Evolutionary conservation across 768 basidiomycete species (phyloP).

Genomic region (Pholiota molesta): DNA sequence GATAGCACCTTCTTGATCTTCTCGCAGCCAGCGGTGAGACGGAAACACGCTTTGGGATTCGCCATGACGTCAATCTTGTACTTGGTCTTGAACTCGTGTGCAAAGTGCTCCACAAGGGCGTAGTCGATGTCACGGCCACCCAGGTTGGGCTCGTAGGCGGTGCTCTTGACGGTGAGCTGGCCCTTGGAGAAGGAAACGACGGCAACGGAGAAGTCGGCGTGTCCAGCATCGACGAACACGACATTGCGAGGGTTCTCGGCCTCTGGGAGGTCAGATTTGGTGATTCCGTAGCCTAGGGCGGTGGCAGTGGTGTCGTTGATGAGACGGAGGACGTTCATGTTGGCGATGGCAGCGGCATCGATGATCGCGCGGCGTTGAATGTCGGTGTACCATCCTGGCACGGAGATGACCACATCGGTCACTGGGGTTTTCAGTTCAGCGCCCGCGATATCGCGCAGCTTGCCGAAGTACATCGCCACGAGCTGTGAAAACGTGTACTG

Average conservation of each 20-base stretch:
- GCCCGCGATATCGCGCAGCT: slow-evolving; percentile 85
- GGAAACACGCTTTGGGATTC: slow-evolving; percentile 92
- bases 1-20: slow-evolving; percentile 96
- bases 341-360: slow-evolving; percentile 88
- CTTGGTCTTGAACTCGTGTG: slow-evolving; percentile 91
- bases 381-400: slow-evolving; percentile 98
- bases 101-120: slow-evolving; percentile 87
- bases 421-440: slow-evolving; percentile 86
- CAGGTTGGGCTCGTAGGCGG: slow-evolving; percentile 91
- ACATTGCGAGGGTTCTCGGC: slow-evolving; percentile 81
- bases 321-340: slow-evolving; percentile 88
- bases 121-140: slow-evolving; percentile 97
- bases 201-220: slow-evolving; percentile 85
- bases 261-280: slow-evolving; percentile 94
- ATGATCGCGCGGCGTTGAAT: slow-evolving; percentile 87
- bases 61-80: slow-evolving; percentile 96
- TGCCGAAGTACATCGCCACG: slow-evolving; percentile 87
- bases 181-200: slow-evolving; percentile 95
- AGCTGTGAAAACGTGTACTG: slow-evolving; percentile 90
- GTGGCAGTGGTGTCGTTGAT: slow-evolving; percentile 97
- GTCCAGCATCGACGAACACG: slow-evolving; percentile 94
- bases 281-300: slow-evolving; percentile 98
- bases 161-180: slow-evolving; percentile 81
- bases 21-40: slow-evolving; percentile 87
- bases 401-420: slow-evolving; percentile 92